Evolutionary conservation across 2,329 filamentous ascomycete genomes (phyloP).

Genomic region (Ophiocordyceps sinensis): DNA sequence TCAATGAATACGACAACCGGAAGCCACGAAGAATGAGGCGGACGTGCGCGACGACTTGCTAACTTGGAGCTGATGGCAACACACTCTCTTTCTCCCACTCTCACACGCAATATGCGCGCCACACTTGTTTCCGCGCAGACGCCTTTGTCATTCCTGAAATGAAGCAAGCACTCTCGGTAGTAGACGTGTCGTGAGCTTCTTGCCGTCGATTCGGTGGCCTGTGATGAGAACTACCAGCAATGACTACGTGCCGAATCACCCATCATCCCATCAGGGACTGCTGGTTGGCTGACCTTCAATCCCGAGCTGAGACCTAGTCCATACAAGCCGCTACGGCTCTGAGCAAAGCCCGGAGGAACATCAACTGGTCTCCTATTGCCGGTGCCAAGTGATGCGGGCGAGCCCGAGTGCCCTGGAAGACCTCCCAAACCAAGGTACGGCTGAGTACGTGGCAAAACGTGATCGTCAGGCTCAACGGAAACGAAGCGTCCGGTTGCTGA

Average conservation of each 20-base stretch:
- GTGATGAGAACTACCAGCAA: slow-evolving; percentile 1
- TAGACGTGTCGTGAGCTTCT: too few species aligned
- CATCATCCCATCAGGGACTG: slow-evolving; percentile 6
- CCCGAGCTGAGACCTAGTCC: slow-evolving; percentile 16
- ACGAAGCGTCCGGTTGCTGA: neutral
- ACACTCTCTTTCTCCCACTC: too few species aligned
- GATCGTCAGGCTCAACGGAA: slow-evolving; percentile 2
- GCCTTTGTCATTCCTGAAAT: too few species aligned
- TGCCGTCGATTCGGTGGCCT: too few species aligned
- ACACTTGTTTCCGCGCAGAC: too few species aligned
- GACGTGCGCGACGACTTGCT: too few species aligned
- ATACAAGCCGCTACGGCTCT: slow-evolving; percentile 8
- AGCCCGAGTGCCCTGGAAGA: slow-evolving; percentile 3
- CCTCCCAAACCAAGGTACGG: slow-evolving; percentile 2
- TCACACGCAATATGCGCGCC: too few species aligned
- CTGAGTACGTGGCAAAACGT: slow-evolving; percentile 3
- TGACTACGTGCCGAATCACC: slow-evolving; percentile 5
- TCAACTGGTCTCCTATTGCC: slow-evolving; percentile 2
- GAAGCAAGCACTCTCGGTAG: too few species aligned
- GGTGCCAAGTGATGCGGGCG: slow-evolving; percentile 3
- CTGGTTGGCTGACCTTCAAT: slow-evolving; percentile 14
- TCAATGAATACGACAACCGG: too few species aligned
- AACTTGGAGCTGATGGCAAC: too few species aligned
- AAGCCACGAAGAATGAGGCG: too few species aligned
- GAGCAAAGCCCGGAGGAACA: slow-evolving; percentile 7